Percentiles rank a stretch among this genome's conserved stretches.
Conservation (phyloP, 495 filamentous ascomycete genomes). For the Aspergillus baeticus region DNA sequence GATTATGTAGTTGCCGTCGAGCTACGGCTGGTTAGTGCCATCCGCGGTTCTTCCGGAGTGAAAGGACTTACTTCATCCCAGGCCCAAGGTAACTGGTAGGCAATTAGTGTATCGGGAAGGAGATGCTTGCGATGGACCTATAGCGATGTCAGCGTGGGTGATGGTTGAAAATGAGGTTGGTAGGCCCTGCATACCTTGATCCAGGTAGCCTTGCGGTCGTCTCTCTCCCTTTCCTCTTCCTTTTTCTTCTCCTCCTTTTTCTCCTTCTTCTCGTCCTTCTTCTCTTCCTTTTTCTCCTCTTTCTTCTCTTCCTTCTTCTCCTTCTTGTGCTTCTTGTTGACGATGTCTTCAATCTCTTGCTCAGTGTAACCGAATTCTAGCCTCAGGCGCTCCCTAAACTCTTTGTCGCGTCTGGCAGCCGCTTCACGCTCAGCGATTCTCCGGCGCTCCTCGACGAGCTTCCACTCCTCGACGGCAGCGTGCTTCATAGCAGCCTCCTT, state of each 20-base stretch:
- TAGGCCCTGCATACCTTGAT: conserved; percentile 41
- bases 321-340: conserved; percentile 57
- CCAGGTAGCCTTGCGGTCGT: conserved; percentile 42
- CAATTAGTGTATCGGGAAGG: conserved; percentile 48
- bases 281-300: conserved; percentile 42
- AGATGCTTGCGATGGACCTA: conserved; percentile 51
- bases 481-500: conserved; percentile 51
- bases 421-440: conserved; percentile 29
- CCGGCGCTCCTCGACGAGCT: conserved; percentile 50
- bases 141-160: background rate
- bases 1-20: conserved; percentile 66
- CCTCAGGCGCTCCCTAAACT: conserved; percentile 42
- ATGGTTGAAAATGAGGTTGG: background rate
- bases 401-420: conserved; percentile 44
- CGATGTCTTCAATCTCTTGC: conserved; percentile 53
- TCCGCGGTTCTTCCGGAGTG: too few species aligned
- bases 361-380: conserved; percentile 40
- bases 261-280: conserved; percentile 48
- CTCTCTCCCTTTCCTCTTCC: conserved; percentile 41
- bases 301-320: conserved; percentile 47
- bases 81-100: conserved; percentile 49
- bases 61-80: conserved; percentile 45
- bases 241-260: conserved; percentile 39
- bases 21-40: background rate
- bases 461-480: conserved; percentile 55